Percentiles rank a stretch among this genome's conserved stretches.
Evolutionary conservation across 164 flowering plant species (phyloP).

Genomic region (Santalum album): DNA sequence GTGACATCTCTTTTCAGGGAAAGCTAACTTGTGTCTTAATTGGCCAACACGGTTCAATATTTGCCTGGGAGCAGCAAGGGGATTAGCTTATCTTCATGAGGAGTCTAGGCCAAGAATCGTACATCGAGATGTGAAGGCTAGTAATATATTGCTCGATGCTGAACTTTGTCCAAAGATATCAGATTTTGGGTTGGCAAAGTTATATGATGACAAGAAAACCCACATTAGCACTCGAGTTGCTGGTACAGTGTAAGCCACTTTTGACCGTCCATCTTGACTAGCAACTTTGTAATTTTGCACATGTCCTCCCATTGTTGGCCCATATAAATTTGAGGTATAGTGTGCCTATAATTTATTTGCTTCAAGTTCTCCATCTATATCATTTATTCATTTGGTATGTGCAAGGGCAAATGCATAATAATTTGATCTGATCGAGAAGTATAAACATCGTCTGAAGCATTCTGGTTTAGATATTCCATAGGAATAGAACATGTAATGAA

Average conservation of each 20-base stretch:
- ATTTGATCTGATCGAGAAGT: too few relatives aligned
- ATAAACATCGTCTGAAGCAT: too few relatives aligned
- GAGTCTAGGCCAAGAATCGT: constrained; percentile 23
- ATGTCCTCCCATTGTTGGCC: neutral
- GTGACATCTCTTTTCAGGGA: constrained; percentile 8
- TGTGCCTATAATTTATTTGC: too few relatives aligned
- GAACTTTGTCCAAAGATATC: constrained; percentile 31
- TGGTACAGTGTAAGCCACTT: constrained; percentile 29
- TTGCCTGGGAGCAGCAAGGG: constrained; percentile 31
- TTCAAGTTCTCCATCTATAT: too few relatives aligned
- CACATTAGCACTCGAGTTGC: constrained; percentile 41
- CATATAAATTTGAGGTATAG: neutral
- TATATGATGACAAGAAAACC: constrained; percentile 26
- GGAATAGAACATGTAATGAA: too few relatives aligned
- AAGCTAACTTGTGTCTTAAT: constrained; percentile 1
- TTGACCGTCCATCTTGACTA: neutral
- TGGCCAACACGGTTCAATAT: constrained; percentile 28
- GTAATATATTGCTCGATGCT: constrained; percentile 31
- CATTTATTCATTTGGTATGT: too few relatives aligned
- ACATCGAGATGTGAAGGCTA: constrained; percentile 35
- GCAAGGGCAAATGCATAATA: too few relatives aligned
- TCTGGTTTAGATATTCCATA: too few relatives aligned
- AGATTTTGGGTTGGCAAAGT: constrained; percentile 42
- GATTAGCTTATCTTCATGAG: constrained; percentile 36
- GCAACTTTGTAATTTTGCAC: neutral